A percentile compares a stretch with the other conserved stretches of the same genome.
These are phyloP conservation scores for Nannochloropsis oceanica DNA, from an alignment of 108 stramenopile genomes.

Conservation along the genomic window DNA sequence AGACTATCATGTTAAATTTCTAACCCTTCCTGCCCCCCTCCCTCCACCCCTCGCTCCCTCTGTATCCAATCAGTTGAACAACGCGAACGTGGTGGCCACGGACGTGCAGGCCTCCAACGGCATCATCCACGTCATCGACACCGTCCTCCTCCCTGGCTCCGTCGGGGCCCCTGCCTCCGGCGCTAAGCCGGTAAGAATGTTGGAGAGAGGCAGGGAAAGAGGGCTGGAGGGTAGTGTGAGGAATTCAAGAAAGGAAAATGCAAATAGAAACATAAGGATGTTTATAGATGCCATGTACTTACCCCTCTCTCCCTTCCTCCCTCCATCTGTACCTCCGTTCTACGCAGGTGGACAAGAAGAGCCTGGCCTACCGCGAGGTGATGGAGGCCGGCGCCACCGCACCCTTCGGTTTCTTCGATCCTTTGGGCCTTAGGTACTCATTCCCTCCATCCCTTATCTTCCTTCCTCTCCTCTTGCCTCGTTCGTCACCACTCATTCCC, in stretches of 20 bases:
- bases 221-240: background rate
- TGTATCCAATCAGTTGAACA: background rate
- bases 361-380: background rate
- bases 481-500: background rate
- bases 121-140: constrained; percentile 9
- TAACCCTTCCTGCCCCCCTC: background rate
- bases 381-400: constrained; percentile 4
- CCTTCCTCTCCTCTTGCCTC: background rate
- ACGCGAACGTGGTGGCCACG: background rate
- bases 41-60: background rate
- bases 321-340: background rate
- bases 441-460: background rate
- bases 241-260: no score
- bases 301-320: background rate
- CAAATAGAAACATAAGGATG: no score
- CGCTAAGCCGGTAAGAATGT: background rate
- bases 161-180: background rate
- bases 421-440: constrained; percentile 43
- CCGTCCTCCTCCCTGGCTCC: background rate
- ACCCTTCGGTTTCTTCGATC: constrained; percentile 41
- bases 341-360: background rate
- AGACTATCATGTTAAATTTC: background rate
- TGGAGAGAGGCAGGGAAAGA: background rate
- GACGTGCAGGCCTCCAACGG: constrained; percentile 1
- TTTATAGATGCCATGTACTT: no score